These are phyloP conservation scores for Beauveria australis DNA, from an alignment of 2,329 filamentous ascomycete genomes.

Conservation along the genomic window DNA sequence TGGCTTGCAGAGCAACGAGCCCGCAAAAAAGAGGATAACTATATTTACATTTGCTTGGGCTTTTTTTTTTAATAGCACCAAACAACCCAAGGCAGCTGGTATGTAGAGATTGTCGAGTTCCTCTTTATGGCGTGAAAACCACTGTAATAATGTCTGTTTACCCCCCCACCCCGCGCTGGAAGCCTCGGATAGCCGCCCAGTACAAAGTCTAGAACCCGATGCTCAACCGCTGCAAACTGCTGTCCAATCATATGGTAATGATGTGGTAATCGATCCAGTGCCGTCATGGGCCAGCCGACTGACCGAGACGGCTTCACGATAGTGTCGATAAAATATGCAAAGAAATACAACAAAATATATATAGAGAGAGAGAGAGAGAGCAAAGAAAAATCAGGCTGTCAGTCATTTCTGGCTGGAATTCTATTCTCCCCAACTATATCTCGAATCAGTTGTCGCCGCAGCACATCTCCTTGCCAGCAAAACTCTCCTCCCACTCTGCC, in stretches of 20 bases:
- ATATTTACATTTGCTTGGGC: neutral
- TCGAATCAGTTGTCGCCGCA: neutral
- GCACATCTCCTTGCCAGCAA: neutral
- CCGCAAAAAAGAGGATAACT: constrained; percentile 3
- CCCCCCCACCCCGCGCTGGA: neutral
- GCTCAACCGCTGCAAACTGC: constrained; percentile 1
- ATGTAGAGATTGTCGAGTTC: neutral
- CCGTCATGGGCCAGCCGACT: neutral
- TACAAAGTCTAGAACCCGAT: neutral
- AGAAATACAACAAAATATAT: neutral
- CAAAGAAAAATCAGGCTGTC: too few relatives aligned
- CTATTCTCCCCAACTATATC: too few relatives aligned
- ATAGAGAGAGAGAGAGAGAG: too few relatives aligned
- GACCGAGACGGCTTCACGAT: neutral
- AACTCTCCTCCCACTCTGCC: constrained; percentile 2
- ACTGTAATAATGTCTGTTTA: neutral
- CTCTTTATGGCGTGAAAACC: too few relatives aligned
- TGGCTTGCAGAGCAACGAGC: neutral
- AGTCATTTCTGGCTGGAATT: too few relatives aligned
- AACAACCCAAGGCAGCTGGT: too few relatives aligned
- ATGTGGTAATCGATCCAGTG: constrained; percentile 9
- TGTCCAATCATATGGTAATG: constrained; percentile 7
- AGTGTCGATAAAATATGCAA: neutral
- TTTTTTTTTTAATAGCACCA: neutral
- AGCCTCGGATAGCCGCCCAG: constrained; percentile 7